These are phyloP conservation scores for Hymenoscyphus linearis DNA, from an alignment of 2,329 filamentous ascomycete species.

Conservation along the genomic window DNA sequence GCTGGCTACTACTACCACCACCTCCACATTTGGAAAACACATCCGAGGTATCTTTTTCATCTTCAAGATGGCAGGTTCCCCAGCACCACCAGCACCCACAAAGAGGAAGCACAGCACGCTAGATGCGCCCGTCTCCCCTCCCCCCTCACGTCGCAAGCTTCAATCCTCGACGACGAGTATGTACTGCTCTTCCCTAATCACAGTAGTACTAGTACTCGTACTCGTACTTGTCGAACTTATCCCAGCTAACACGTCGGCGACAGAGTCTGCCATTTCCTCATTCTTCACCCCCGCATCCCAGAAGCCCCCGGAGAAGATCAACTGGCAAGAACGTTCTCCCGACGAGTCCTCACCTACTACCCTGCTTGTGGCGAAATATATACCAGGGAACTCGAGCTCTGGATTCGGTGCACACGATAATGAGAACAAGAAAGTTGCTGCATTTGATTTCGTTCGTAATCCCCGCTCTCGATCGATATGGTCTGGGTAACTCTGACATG, in stretches of 20 bases:
- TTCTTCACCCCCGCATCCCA: slow-evolving; percentile 88
- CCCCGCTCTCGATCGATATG: background rate
- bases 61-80: slow-evolving; percentile 20
- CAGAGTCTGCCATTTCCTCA: slow-evolving; percentile 65
- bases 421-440: slow-evolving; percentile 57
- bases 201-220: background rate
- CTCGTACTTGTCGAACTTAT: background rate
- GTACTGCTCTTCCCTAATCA: slow-evolving; percentile 2
- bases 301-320: slow-evolving; percentile 71
- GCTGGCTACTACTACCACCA: background rate
- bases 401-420: slow-evolving; percentile 12
- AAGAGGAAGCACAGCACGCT: slow-evolving; percentile 26
- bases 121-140: slow-evolving; percentile 28
- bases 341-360: slow-evolving; percentile 46
- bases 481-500: slow-evolving; percentile 3
- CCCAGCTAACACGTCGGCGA: background rate
- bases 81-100: slow-evolving; percentile 5
- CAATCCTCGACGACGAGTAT: slow-evolving; percentile 33
- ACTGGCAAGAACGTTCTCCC: slow-evolving; percentile 63
- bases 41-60: background rate
- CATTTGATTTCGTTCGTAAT: slow-evolving; percentile 58
- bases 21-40: background rate
- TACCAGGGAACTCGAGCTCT: slow-evolving; percentile 36
- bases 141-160: slow-evolving; percentile 32
- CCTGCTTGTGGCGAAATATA: slow-evolving; percentile 71